Evolutionary conservation across 345 rosid species (phyloP).

Genomic region (Eucalyptus coolabah): DNA sequence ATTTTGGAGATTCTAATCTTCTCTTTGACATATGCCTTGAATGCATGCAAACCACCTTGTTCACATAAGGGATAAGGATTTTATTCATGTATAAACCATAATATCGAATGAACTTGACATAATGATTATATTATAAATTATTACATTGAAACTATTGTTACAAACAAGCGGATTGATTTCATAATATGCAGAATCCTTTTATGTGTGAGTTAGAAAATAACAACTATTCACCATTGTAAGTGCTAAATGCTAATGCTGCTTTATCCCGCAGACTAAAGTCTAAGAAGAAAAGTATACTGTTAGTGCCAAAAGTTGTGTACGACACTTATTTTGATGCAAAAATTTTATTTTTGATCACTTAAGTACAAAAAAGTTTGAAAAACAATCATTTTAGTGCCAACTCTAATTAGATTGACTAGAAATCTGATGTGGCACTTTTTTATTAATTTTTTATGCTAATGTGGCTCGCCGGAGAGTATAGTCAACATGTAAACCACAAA

Average conservation of each 20-base stretch:
- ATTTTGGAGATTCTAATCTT: background rate
- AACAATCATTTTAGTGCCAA: too few species aligned
- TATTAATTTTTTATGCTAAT: too few species aligned
- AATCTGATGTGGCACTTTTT: too few species aligned
- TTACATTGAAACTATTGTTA: background rate
- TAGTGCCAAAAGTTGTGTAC: too few species aligned
- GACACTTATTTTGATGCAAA: too few species aligned
- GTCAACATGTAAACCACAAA: too few species aligned
- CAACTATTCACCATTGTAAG: background rate
- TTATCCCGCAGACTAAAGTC: background rate
- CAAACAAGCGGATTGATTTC: background rate
- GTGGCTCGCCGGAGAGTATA: rapidly evolving
- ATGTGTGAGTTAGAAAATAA: background rate
- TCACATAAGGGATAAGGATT: background rate
- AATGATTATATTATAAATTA: background rate
- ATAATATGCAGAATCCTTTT: background rate
- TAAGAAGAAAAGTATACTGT: too few species aligned
- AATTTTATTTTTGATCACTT: too few species aligned
- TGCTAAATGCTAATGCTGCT: background rate
- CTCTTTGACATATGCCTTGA: background rate
- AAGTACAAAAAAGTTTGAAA: too few species aligned
- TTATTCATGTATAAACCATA: background rate
- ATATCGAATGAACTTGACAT: background rate
- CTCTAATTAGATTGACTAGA: rapidly evolving
- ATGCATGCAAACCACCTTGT: background rate